Conservation (phyloP, 352 stramenopile species). For the Vaucheria bursata region DNA sequence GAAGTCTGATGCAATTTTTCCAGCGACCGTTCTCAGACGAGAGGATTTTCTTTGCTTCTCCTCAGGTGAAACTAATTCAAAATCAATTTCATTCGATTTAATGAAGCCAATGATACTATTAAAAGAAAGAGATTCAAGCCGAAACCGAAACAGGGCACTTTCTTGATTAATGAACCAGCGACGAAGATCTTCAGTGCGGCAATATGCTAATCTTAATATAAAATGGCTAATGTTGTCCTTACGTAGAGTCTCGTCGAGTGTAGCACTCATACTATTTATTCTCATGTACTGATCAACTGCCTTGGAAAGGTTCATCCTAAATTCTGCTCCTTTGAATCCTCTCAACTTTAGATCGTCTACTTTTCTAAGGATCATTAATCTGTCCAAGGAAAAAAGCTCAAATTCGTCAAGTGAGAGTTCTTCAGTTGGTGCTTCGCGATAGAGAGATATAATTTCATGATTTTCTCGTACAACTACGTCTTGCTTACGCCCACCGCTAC, state of each 20-base stretch:
- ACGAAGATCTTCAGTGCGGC: constrained; percentile 84
- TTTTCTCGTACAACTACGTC: background rate
- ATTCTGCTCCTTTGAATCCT: constrained; percentile 17
- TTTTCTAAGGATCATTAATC: constrained; percentile 72
- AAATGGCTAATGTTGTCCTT: constrained; percentile 93
- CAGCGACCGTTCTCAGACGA: constrained; percentile 46
- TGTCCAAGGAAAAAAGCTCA: constrained; percentile 91
- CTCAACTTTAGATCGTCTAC: constrained; percentile 67
- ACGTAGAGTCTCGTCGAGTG: constrained; percentile 56
- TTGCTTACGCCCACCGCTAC: background rate
- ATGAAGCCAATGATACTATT: constrained; percentile 52
- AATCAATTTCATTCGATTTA: constrained; percentile 52
- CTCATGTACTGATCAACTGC: constrained; percentile 69
- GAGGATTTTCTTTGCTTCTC: constrained; percentile 66
- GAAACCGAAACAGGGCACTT: constrained; percentile 79
- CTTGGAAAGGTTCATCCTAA: constrained; percentile 42
- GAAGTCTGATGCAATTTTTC: constrained; percentile 48
- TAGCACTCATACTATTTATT: constrained; percentile 68
- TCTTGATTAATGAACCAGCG: constrained; percentile 89
- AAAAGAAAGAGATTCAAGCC: constrained; percentile 51
- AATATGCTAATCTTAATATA: constrained; percentile 94
- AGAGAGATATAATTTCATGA: constrained; percentile 58
- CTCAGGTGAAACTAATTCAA: constrained; percentile 51
- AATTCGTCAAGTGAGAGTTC: constrained; percentile 96
- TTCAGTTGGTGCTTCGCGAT: constrained; percentile 77